Evolutionary conservation across 2,329 filamentous ascomycete species (phyloP), one percentile per base, ranked within the genome.

Genomic region (Botrytis galanthina): DNA sequence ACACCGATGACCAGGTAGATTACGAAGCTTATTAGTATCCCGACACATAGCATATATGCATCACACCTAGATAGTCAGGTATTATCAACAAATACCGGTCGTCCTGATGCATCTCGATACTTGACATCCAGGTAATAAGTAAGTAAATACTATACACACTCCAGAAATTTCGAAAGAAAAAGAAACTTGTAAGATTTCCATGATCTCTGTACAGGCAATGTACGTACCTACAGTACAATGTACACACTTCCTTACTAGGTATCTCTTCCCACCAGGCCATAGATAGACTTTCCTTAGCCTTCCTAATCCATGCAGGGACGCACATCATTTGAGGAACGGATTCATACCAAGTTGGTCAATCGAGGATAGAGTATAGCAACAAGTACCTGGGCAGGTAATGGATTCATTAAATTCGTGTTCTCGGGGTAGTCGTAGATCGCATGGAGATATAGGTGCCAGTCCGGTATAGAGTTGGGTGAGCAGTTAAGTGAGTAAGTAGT

Each of bases 1-100:
- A 64, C 37, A 44, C 63, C 60, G 60, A 63, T 63, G 18, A 39
- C 59, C 42, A 62, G 60, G 60, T 42, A 62, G 37, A 39, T 61
- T 61, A 39, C 59, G 59, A 61, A 61, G 35, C 35, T 61, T 39
- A 39, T 61, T 61, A n/a, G n/a, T n/a, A 61, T 61, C 48, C 48
- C 48, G 48, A 51, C 48, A 51, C 44, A 48, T 48, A 48, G 44
- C 44, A 22, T 48, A n/a, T n/a, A n/a, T n/a, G n/a, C n/a, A n/a
- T n/a, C n/a, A n/a, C n/a, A n/a, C 46, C 46, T 26, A 26, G 46
- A 4, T 26, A 26, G 46, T 51, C n/a, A 0, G 18, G 35, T 60
- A 7, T 35, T 26, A 35, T 60, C n/a, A 35, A 60, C 57, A 37
- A 37, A 26, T 16, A 37, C 35, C 9, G 6, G 35, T 37, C 3